phyloP scores from a whole-genome alignment of 495 filamentous ascomycete species.

The Hypoxylon crocopeplum region DNA sequence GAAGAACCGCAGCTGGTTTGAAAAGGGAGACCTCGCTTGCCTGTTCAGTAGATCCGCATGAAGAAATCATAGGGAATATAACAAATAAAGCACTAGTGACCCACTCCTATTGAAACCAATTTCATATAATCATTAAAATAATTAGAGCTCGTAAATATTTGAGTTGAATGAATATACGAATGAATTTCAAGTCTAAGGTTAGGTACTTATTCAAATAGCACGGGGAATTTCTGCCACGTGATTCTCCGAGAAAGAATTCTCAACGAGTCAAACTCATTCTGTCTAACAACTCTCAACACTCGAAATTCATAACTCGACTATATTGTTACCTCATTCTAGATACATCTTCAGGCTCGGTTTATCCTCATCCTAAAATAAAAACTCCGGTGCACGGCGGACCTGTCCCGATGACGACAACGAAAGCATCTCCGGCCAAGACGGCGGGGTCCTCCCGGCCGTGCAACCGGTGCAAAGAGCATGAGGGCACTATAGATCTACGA shows the following conservation, averaged over 20 bases:
- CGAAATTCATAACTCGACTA: constrained; percentile 1
- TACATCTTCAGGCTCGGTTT: no score
- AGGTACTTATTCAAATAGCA: not conserved
- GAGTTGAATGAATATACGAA: not conserved
- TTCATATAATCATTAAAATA: no score
- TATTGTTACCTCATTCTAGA: not conserved
- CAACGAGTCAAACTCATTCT: constrained; percentile 13
- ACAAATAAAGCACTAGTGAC: not conserved
- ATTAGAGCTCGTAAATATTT: no score
- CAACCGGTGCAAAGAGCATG: constrained; percentile 47
- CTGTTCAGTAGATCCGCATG: constrained; percentile 49
- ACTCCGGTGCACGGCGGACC: not conserved
- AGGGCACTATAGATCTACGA: constrained; percentile 46
- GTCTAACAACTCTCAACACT: constrained; percentile 1
- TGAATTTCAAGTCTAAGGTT: not conserved
- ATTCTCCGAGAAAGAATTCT: constrained; percentile 11
- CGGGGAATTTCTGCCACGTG: constrained; percentile 22
- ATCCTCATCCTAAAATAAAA: not conserved
- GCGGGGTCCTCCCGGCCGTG: constrained; percentile 33
- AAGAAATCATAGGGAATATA: not conserved
- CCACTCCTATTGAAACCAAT: not conserved
- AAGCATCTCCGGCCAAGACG: constrained; percentile 17
- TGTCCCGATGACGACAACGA: constrained; percentile 29
- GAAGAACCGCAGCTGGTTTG: constrained; percentile 60
- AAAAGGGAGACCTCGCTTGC: constrained; percentile 50